phyloP scores from a whole-genome alignment of 2,329 filamentous ascomycete genomes.

The Neoascochyta sp. region DNA sequence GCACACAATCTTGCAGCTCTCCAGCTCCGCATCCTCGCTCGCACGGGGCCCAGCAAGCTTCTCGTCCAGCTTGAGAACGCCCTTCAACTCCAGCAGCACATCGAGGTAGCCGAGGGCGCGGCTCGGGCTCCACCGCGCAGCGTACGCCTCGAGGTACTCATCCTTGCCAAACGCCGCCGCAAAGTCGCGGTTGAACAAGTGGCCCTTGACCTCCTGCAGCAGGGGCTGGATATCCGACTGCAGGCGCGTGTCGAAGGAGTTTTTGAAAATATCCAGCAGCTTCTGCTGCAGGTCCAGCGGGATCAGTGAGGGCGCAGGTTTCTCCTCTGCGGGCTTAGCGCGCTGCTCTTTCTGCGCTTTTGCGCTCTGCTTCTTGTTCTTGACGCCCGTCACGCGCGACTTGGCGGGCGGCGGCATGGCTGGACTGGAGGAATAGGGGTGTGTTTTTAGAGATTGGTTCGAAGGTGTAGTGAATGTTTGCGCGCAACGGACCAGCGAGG shows the following conservation, averaged over 20 bases:
- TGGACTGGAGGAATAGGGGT: too few species aligned
- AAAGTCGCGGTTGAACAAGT: conserved; percentile 85
- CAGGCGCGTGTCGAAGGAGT: conserved; percentile 52
- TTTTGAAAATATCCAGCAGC: conserved; percentile 69
- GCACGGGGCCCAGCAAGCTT: conserved; percentile 1
- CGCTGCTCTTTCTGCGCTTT: conserved; percentile 10
- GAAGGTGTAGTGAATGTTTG: too few species aligned
- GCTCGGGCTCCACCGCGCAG: conserved; percentile 84
- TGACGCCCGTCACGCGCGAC: conserved; percentile 8
- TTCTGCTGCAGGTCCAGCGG: conserved; percentile 61
- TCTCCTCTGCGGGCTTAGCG: conserved; percentile 5
- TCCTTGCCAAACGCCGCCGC: conserved; percentile 68
- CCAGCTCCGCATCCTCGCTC: neutral
- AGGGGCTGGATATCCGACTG: conserved; percentile 50
- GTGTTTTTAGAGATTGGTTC: too few species aligned
- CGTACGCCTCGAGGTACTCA: conserved; percentile 75
- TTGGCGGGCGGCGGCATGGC: conserved; percentile 6
- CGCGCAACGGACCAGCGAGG: too few species aligned
- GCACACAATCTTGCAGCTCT: conserved; percentile 48
- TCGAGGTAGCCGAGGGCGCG: conserved; percentile 77
- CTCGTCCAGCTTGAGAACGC: conserved; percentile 9
- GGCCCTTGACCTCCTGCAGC: conserved; percentile 79
- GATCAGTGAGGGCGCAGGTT: conserved; percentile 24
- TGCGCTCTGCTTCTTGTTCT: conserved; percentile 11
- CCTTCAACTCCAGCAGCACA: conserved; percentile 46